phyloP scores from a whole-genome alignment of 192 early-diverging fungal species.

The Neocallimastix lanati region DNA sequence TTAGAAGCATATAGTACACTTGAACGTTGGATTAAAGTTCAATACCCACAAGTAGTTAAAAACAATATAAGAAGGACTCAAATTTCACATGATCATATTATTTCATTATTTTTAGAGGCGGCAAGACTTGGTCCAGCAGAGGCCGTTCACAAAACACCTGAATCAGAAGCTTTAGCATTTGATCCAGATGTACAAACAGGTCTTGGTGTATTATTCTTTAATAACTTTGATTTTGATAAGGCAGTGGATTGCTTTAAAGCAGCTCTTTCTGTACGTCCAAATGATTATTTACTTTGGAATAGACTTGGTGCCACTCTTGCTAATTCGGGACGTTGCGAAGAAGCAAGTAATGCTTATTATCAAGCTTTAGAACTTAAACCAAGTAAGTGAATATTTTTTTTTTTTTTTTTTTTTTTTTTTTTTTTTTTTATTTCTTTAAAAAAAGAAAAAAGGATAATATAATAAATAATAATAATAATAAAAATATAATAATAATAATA shows the following conservation, averaged over 20 bases:
- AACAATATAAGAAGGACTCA: conserved; percentile 16
- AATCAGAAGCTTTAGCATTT: neutral
- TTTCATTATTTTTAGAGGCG: conserved; percentile 1
- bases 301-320: conserved; percentile 6
- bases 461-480: too few relatives aligned
- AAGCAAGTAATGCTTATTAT: conserved; percentile 9
- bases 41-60: conserved; percentile 4
- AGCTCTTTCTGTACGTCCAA: conserved; percentile 4
- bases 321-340: conserved; percentile 7
- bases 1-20: conserved; percentile 7
- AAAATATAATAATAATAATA: too few relatives aligned
- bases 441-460: too few relatives aligned
- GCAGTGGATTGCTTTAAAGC: conserved; percentile 8
- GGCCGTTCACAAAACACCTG: conserved; percentile 9
- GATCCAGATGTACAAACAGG: conserved; percentile 8
- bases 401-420: too few relatives aligned
- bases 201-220: conserved; percentile 7
- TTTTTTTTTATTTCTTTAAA: too few relatives aligned
- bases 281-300: conserved; percentile 9
- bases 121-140: conserved; percentile 12
- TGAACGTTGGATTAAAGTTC: conserved; percentile 3
- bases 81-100: conserved; percentile 27
- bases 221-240: conserved; percentile 6
- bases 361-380: conserved; percentile 8
- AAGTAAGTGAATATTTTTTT: too few relatives aligned